Conservation (phyloP, 176 grass and related monocot genomes). For the Oryza rufipogon region DNA sequence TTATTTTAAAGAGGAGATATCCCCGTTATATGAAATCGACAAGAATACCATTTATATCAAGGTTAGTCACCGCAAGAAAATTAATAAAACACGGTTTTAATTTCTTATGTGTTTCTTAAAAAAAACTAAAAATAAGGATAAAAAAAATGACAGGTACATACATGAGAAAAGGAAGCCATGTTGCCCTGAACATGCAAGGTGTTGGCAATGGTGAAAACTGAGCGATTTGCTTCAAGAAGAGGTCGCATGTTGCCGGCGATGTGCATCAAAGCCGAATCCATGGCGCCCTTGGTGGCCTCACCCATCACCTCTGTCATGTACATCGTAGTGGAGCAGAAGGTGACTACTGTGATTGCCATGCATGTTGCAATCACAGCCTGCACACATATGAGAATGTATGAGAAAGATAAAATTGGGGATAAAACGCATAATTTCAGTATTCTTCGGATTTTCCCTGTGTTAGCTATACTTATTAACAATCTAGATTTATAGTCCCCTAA, state of each 20-base stretch:
- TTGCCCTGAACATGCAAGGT: background rate
- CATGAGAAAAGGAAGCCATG: background rate
- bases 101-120: background rate
- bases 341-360: background rate
- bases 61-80: background rate
- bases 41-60: background rate
- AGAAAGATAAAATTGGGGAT: background rate
- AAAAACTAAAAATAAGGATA: background rate
- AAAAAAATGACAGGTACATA: background rate
- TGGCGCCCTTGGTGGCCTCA: background rate
- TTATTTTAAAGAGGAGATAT: background rate
- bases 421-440: background rate
- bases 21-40: background rate
- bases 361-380: background rate
- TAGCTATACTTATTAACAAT: no score
- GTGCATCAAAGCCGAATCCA: slow-evolving; percentile 8
- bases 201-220: slow-evolving; percentile 3
- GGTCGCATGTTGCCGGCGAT: slow-evolving; percentile 21
- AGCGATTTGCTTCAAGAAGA: slow-evolving; percentile 27
- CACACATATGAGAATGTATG: background rate
- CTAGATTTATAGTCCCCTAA: background rate
- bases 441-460: background rate
- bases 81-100: background rate
- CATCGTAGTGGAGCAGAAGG: background rate
- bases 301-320: background rate